Conservation (phyloP, 73 alveolate genomes). For the Paramecium pentaurelia region DNA sequence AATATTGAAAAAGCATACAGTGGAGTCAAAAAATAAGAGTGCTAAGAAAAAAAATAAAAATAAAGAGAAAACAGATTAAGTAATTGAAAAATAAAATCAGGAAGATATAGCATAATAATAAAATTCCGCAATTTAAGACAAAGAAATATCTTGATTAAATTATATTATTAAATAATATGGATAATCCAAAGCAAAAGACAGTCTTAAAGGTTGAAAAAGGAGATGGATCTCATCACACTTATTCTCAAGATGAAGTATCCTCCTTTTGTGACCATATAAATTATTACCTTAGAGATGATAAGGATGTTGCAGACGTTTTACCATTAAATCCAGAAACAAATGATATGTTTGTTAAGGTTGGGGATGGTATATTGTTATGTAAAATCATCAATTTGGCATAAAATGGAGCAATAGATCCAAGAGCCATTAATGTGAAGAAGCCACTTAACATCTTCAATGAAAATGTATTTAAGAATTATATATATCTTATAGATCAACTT, state of each 20-base stretch:
- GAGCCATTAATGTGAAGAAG: slow-evolving; percentile 86
- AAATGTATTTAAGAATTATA: slow-evolving; percentile 63
- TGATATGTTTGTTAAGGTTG: slow-evolving; percentile 81
- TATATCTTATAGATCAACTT: slow-evolving; percentile 63
- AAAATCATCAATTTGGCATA: slow-evolving; percentile 85
- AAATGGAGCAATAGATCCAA: slow-evolving; percentile 85
- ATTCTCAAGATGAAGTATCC: slow-evolving; percentile 42
- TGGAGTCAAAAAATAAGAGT: background rate
- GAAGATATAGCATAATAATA: background rate
- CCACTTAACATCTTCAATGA: slow-evolving; percentile 78
- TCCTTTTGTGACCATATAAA: slow-evolving; percentile 59
- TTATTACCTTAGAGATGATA: slow-evolving; percentile 74
- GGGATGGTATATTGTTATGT: slow-evolving; percentile 87
- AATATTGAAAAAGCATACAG: background rate
- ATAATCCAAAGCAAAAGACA: background rate
- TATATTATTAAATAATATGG: background rate
- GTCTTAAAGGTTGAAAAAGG: slow-evolving; percentile 1
- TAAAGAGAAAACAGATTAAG: background rate
- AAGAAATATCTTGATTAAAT: slow-evolving; percentile 5
- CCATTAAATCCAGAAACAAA: slow-evolving; percentile 91
- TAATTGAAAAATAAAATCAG: background rate
- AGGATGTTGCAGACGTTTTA: slow-evolving; percentile 73
- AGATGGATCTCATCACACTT: slow-evolving; percentile 37
- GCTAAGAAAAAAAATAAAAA: slow-evolving; percentile 13
- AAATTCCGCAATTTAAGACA: background rate